Evolutionary conservation across 1,284 basidiomycete species (phyloP), one percentile per base, ranked within the genome.

Genomic region (Moesziomyces antarcticus): DNA sequence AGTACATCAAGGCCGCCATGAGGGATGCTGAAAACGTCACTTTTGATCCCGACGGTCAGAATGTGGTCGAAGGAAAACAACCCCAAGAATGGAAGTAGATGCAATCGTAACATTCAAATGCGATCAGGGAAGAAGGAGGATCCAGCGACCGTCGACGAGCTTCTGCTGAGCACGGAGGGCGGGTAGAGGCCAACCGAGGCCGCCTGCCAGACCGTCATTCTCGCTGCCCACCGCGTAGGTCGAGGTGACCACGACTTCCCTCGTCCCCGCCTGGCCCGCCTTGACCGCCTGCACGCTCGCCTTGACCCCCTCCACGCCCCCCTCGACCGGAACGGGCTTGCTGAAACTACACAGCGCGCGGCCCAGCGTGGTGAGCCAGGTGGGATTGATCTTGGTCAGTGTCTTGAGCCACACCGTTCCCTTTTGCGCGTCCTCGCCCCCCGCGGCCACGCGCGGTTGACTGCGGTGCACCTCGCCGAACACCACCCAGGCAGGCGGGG

Each of bases 291-390:
- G 53, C 25, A 72, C 50, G 11, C 44, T 52, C 49, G 63, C 61
- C 37, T 52, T 50, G 25, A 71, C 27, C 33, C 43, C 33, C 18
- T 58, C 54, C 51, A 64, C 7, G 48, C 57, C 61, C 13, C 52
- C 55, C 9, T 52, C 46, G 2, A 61, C 55, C 16, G 73, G 73
- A 16, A 59, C 55, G 0, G 93, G 92, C 84, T 94, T 95, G 5
- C 91, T 93, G 83, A 93, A 97, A 1, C 90, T 91, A 85, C 95
- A 98, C 51, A 97, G 85, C 0, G 90, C 87, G 49, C 88, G 87
- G 48, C 93, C 96, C 13, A 99, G 87, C 1, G 88, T 88, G 3
- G 92, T 87, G 42, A 99, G 85, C 97, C 97, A 99, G 10, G 89
- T 88, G 1, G 93, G 89, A 85, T 99, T 97, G 74, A 97, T 88